Percentiles rank a stretch among this genome's conserved stretches.
These are phyloP conservation scores for Scleromitrula shiraiana DNA, from an alignment of 2,329 filamentous ascomycete species.

Conservation along the genomic window DNA sequence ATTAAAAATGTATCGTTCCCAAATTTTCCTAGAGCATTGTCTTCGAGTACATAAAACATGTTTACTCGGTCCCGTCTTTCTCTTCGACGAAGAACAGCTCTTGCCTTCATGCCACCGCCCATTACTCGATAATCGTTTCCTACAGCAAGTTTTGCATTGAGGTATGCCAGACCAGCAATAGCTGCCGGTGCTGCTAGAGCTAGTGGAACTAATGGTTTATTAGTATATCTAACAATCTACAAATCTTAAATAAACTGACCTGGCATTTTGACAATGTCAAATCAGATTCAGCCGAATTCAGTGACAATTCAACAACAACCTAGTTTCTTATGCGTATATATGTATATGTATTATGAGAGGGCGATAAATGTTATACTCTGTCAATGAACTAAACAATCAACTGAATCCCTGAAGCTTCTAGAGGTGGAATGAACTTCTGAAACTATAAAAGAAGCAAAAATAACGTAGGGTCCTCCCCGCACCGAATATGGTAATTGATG, in stretches of 20 bases:
- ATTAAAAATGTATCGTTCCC: slow-evolving; percentile 54
- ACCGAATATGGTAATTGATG: no score
- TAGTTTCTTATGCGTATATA: no score
- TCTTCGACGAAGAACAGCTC: slow-evolving; percentile 37
- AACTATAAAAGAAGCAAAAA: no score
- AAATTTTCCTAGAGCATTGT: slow-evolving; percentile 46
- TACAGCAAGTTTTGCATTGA: slow-evolving; percentile 63
- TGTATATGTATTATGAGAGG: no score
- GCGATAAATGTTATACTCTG: no score
- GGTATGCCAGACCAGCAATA: slow-evolving; percentile 62
- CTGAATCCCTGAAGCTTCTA: no score
- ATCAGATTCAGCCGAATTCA: no score
- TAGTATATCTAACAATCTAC: not conserved
- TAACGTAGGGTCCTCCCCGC: no score
- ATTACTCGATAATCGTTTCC: slow-evolving; percentile 59
- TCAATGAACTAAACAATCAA: no score
- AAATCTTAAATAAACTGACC: slow-evolving; percentile 11
- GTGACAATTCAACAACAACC: no score
- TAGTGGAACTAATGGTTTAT: slow-evolving; percentile 39
- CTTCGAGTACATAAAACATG: slow-evolving; percentile 69
- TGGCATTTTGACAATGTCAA: slow-evolving; percentile 20
- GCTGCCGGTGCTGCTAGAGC: slow-evolving; percentile 51
- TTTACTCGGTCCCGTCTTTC: slow-evolving; percentile 55
- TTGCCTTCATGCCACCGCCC: slow-evolving; percentile 41
- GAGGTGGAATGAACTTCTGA: no score